These are phyloP conservation scores for Aspergillus sp. DNA, from an alignment of 2,329 filamentous ascomycete species.

Conservation along the genomic window DNA sequence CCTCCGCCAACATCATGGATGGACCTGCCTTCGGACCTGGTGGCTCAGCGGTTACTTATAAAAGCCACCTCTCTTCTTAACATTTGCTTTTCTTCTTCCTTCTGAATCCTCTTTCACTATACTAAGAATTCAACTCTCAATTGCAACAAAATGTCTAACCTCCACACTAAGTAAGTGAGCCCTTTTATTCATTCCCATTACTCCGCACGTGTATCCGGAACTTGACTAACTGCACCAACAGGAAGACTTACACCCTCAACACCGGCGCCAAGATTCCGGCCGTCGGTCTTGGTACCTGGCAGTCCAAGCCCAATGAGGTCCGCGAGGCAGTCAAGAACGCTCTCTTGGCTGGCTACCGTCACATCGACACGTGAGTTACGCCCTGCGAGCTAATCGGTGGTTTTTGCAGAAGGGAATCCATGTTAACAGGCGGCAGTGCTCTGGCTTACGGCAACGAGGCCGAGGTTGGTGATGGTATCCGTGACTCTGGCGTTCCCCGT, in stretches of 20 bases:
- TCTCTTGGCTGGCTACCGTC: slow-evolving; percentile 47
- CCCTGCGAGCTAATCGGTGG: background rate
- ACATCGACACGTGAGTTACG: slow-evolving; percentile 47
- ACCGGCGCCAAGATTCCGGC: slow-evolving; percentile 45
- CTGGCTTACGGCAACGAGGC: slow-evolving; percentile 57
- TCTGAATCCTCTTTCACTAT: background rate
- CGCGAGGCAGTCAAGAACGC: slow-evolving; percentile 43
- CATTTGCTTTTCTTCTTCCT: background rate
- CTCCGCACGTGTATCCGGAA: background rate
- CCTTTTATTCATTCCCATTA: slow-evolving; percentile 1
- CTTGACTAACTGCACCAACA: slow-evolving; percentile 5
- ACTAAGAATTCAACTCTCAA: background rate
- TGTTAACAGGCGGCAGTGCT: slow-evolving; percentile 15
- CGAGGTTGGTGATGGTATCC: slow-evolving; percentile 61
- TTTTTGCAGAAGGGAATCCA: background rate
- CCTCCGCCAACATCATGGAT: slow-evolving; percentile 18
- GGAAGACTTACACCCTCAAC: slow-evolving; percentile 42
- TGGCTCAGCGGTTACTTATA: background rate
- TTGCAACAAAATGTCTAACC: slow-evolving; percentile 19
- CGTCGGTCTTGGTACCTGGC: slow-evolving; percentile 51
- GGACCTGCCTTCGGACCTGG: slow-evolving; percentile 13
- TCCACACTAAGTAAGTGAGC: slow-evolving; percentile 23
- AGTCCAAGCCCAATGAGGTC: slow-evolving; percentile 49
- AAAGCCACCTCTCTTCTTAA: background rate
- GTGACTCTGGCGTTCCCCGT: slow-evolving; percentile 59